Evolutionary conservation across 768 basidiomycete genomes (phyloP), one percentile per base, ranked within the genome.

Genomic region (Suillus ampliporus): DNA sequence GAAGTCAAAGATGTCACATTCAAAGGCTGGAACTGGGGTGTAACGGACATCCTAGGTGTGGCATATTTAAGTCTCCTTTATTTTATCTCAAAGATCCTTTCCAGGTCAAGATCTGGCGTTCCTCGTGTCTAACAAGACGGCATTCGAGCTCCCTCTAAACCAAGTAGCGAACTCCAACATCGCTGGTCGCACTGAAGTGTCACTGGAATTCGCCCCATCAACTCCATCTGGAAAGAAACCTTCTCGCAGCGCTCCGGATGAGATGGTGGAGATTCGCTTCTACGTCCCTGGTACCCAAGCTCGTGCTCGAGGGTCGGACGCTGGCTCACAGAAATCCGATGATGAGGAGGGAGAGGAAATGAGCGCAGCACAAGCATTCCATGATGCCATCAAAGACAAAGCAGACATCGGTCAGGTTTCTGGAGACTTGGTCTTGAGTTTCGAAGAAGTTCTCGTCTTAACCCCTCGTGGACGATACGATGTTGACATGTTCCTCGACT

Each of bases 1-100:
- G 97, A 99, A 73, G 85, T 84, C 5, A 89, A 88, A 74, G 97
- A 99, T 67, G 83, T 89, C 19, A 89, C 92, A 14, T 86, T 96
- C 74, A 95, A 93, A 73, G 97, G 97, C 1, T 99, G 95, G 95
- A 99, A 99, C 74, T 99, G 97, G 97, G 97, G 97, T 5, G 86
- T 90, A 35, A 92, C 94, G 2, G 94, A 97, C 71, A 93, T 99
- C 65, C 91, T 94, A 84, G 94, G 97, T 94, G 64, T 60, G 81
- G 57, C 41, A 15, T n/a, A 52, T 51, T 61, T 51, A 34, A 40
- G 6, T 56, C 38, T 56, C 37, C 3, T 50, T 26, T 8, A 13
- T 31, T 31, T 26, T 26, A 21, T 44, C 50, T 34, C 62, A 65
- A 28, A 68, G 48, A 41, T 61, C 57, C 41, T 17, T 48, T 28